These are phyloP conservation scores for Phytophthora chlamydospora DNA, from an alignment of 352 stramenopile genomes.

Conservation along the genomic window DNA sequence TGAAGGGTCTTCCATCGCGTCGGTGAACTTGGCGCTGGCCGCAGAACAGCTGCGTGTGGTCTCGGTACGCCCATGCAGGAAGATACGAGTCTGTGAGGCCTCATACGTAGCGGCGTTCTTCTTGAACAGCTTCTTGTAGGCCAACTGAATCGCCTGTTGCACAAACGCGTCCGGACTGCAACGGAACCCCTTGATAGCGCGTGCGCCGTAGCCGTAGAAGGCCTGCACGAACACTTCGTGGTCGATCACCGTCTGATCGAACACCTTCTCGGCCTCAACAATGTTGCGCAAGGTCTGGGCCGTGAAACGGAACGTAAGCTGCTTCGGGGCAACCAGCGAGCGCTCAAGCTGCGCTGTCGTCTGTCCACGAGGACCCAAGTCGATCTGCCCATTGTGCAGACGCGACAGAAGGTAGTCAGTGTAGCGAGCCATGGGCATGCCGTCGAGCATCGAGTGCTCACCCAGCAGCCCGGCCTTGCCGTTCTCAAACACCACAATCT, in stretches of 20 bases:
- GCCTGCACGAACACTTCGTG: conserved; percentile 89
- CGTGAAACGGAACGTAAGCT: conserved; percentile 65
- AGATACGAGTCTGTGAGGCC: conserved; percentile 93
- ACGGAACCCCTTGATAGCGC: conserved; percentile 89
- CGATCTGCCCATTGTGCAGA: conserved; percentile 56
- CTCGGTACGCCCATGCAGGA: conserved; percentile 95
- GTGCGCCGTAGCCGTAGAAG: conserved; percentile 91
- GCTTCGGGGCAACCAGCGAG: conserved; percentile 38
- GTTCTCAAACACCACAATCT: conserved; percentile 96
- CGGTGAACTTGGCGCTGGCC: conserved; percentile 85
- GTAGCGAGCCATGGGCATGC: conserved; percentile 82
- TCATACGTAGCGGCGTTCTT: conserved; percentile 92
- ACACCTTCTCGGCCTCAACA: conserved; percentile 53
- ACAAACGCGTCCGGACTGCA: conserved; percentile 95
- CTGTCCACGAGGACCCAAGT: conserved; percentile 47
- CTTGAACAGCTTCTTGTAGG: conserved; percentile 79
- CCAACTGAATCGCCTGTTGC: conserved; percentile 96
- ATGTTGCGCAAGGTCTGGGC: conserved; percentile 55
- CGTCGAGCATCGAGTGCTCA: conserved; percentile 94
- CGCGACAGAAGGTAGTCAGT: conserved; percentile 66
- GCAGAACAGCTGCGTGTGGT: conserved; percentile 86
- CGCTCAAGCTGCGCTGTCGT: conserved; percentile 47
- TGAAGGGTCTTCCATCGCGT: conserved; percentile 76
- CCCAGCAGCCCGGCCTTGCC: conserved; percentile 93
- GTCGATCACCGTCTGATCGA: conserved; percentile 77